Base-by-base conservation (phyloP, 2,329 filamentous ascomycete species). In the Sporothrix sp. region DNA sequence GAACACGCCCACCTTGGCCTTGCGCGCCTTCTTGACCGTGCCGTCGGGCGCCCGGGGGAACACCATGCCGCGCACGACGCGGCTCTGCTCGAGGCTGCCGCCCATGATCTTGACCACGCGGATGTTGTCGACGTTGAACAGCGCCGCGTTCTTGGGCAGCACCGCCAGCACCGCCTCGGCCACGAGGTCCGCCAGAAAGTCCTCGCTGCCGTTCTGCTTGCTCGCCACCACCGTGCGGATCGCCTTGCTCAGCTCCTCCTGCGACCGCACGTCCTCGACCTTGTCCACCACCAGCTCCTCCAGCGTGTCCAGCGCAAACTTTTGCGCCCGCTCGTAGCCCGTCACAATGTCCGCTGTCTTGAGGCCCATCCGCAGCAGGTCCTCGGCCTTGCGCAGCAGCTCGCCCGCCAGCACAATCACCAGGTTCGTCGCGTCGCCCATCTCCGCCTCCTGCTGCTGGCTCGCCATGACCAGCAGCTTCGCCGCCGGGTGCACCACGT, bases 91-190 rank as follows among this genome's bases (percentile, higher is more conserved):
- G 64, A 98, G 73, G 66, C 85, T 89, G 58, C 93, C 91, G 61
- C 93, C 93, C 91, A 98, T 97, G 63, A 98, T 98, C 79, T 98
- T 98, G 61, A 98, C 94, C 52, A 98, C 94, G 54, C 93, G 87
- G 62, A 98, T 84, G 68, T 98, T 98, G 75, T 98, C 93, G 58
- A 98, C 89, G 70, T 96, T 98, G 79, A 98, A 98, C 72, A 94
- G 90, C 66, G 78, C 71, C 20, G 93, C 86, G 71, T 96, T 95
- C 75, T 96, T 96, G 59, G 94, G 93, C 56, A 98, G 78, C 18
- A 98, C 90, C 39, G 88, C 82, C 51, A 97, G 80, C 51, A 85
- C 79, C 37, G 79, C 82, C 66, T 96, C 89, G 40, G 94, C 84
- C 57, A 98, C 90, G 62, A 97, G 78, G 49, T 84, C 74, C 54